Base-by-base conservation (phyloP, 805 yeast genomes). In the Starmerella davenportii region DNA sequence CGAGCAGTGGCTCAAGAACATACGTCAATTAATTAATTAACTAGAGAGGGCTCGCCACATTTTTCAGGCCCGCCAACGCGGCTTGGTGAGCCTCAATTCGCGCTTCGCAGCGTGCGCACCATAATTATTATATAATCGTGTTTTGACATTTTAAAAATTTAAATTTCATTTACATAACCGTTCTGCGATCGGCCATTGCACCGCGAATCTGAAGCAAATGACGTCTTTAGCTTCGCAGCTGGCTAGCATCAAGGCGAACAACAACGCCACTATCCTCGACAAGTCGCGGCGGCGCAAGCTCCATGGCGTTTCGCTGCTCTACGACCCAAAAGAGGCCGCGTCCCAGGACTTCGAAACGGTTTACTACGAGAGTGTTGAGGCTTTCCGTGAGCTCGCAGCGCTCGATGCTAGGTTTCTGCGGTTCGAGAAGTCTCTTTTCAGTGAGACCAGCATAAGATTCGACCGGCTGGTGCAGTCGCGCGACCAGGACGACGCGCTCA, bases 321-420 rank as follows among this genome's bases (percentile, higher is more conserved):
- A 77, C 56, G 92, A 81, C 32, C 68, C 94, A 8, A 74, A 76
- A 50, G 74, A 73, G 43, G 98, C 98, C 15, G 80, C 92, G n/a
- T 70, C 85, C 27, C 96, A 90, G 62, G 98, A 90, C 56, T 85
- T 72, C 52, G 95, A 84, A 49, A 66, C 76, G 34, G 74, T 90
- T 41, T 79, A 68, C 52, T 69, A 74, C 38, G 70, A 70, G 40
- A 77, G 90, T 2, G 51, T 69, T 5, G 90, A 79, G 40, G 93
- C 93, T 0, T 64, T 85, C 34, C 73, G 70, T 23, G 85, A 79
- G 48, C 63, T 90, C 38, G 70, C 68, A 34, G 62, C 68, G 16
- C 57, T 87, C 21, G 95, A 90, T 52, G 64, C 69, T n/a, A 67
- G 87, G 38, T 87, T 90, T 57, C 55, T 63, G 3, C 68, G 67